Percentiles rank a stretch among this genome's conserved stretches.
Conservation (phyloP, 495 filamentous ascomycete genomes). For the Penicillium lagena region DNA sequence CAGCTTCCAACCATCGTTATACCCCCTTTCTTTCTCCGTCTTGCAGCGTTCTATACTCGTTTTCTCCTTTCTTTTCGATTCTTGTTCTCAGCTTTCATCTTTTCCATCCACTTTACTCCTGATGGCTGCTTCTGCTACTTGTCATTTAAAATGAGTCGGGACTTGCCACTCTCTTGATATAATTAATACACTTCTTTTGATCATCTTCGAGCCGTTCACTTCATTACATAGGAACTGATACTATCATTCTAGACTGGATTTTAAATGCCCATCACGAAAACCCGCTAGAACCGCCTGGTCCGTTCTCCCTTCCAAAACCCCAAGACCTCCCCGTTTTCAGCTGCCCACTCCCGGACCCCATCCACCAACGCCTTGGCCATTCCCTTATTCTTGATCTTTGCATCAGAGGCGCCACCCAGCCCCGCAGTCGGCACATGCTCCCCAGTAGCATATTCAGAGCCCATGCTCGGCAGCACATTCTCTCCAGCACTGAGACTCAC, state of each 20-base stretch:
- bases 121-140: no score
- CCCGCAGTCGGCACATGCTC: slow-evolving; percentile 42
- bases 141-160: no score
- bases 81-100: background rate
- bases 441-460: slow-evolving; percentile 58
- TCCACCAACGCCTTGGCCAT: slow-evolving; percentile 90
- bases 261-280: slow-evolving; percentile 1
- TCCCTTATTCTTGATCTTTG: slow-evolving; percentile 61
- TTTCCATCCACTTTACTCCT: background rate
- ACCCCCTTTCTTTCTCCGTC: background rate
- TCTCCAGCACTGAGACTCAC: slow-evolving; percentile 89
- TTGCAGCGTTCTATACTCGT: background rate
- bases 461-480: slow-evolving; percentile 88
- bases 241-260: no score
- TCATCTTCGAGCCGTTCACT: background rate
- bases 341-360: slow-evolving; percentile 63
- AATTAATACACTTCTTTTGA: no score
- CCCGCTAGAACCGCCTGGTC: slow-evolving; percentile 30
- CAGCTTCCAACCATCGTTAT: background rate
- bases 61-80: background rate
- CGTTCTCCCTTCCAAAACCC: slow-evolving; percentile 60
- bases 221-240: background rate
- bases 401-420: slow-evolving; percentile 31
- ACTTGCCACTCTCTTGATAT: no score
- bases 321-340: slow-evolving; percentile 63